These are phyloP conservation scores for Collybia nuda DNA, from an alignment of 768 basidiomycete species.

Conservation along the genomic window DNA sequence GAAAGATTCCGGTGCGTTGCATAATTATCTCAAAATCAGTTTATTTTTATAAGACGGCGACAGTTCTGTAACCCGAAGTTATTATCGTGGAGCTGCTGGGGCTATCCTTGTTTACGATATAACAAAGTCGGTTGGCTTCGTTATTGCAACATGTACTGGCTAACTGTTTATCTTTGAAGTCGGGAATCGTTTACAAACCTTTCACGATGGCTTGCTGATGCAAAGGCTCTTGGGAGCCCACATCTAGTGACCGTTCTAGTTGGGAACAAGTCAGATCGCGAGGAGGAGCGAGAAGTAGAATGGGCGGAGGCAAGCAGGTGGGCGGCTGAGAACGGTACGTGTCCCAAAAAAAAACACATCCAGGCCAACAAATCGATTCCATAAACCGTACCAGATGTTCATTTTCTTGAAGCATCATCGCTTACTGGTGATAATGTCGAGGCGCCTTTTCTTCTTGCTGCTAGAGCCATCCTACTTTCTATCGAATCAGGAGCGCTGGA, in stretches of 20 bases:
- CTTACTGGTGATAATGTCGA: slow-evolving; percentile 91
- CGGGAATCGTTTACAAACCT: slow-evolving; percentile 86
- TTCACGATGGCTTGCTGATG: slow-evolving; percentile 90
- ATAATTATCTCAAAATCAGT: not conserved
- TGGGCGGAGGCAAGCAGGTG: slow-evolving; percentile 94
- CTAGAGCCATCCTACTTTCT: slow-evolving; percentile 83
- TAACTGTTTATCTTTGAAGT: slow-evolving; percentile 39
- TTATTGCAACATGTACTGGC: slow-evolving; percentile 1
- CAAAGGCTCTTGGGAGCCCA: slow-evolving; percentile 88
- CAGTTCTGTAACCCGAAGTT: slow-evolving; percentile 91
- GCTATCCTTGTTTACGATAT: slow-evolving; percentile 94
- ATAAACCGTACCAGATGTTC: slow-evolving; percentile 58
- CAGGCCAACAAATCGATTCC: slow-evolving; percentile 4
- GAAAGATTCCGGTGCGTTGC: slow-evolving; percentile 78
- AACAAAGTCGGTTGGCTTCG: slow-evolving; percentile 57
- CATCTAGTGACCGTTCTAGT: slow-evolving; percentile 89
- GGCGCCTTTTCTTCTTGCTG: slow-evolving; percentile 86
- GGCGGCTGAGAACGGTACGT: slow-evolving; percentile 92
- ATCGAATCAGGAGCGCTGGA: slow-evolving; percentile 91
- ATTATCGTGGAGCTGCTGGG: slow-evolving; percentile 93
- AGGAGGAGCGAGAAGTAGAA: slow-evolving; percentile 93
- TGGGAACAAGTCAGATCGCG: slow-evolving; percentile 93
- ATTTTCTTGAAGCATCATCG: slow-evolving; percentile 93
- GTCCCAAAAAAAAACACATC: slow-evolving; percentile 3
- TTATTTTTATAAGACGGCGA: slow-evolving; percentile 7